Conservation (phyloP, 345 rosid species). For the Hibiscus mutabilis region DNA sequence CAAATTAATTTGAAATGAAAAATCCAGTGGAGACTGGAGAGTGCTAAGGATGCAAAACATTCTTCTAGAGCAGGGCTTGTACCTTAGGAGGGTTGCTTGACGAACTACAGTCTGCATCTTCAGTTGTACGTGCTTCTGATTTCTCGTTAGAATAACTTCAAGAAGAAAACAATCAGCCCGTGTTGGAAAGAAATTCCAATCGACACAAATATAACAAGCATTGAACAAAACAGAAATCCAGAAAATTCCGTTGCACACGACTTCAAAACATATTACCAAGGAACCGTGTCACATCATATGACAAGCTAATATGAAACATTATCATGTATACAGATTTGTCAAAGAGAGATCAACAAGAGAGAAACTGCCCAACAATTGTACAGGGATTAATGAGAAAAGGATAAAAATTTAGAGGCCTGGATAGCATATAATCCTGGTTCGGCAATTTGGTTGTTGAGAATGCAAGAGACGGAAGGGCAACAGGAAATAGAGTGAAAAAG, state of each 20-base stretch:
- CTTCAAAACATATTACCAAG: neutral
- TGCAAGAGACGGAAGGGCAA: neutral
- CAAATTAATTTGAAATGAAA: neutral
- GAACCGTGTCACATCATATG: neutral
- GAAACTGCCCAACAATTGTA: neutral
- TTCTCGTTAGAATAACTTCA: conserved; percentile 79
- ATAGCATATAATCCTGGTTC: neutral
- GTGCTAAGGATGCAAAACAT: neutral
- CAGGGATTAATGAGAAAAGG: neutral
- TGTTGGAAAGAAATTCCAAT: neutral
- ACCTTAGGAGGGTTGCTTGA: conserved; percentile 40
- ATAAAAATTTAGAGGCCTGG: neutral
- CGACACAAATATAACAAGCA: neutral
- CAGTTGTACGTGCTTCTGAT: conserved; percentile 43
- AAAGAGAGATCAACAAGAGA: neutral
- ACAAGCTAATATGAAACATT: neutral
- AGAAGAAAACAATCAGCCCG: neutral
- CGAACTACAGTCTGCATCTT: conserved; percentile 38
- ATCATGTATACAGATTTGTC: neutral
- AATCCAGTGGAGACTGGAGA: neutral
- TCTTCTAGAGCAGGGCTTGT: neutral
- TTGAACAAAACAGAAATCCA: neutral
- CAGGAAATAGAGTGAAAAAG: neutral
- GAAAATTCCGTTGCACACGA: neutral
- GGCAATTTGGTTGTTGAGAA: neutral